A percentile compares a stretch with the other conserved stretches of the same genome.
These are phyloP conservation scores for Diaporthe sp. DNA, from an alignment of 2,329 filamentous ascomycete genomes.

Conservation along the genomic window DNA sequence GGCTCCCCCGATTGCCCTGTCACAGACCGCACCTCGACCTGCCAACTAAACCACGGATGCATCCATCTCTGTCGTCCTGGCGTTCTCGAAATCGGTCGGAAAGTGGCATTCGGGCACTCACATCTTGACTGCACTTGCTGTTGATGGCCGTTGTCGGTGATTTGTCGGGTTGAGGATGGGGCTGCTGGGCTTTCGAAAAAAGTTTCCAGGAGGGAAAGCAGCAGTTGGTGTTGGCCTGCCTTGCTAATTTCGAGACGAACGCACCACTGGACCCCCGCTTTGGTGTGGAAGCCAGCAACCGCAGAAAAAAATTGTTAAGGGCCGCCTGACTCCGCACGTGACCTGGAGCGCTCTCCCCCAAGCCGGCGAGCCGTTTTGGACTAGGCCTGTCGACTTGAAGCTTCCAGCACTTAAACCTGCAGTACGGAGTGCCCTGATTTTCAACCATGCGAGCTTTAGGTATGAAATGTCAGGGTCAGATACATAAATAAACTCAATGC, in stretches of 20 bases:
- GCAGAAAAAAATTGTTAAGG: slow-evolving; percentile 37
- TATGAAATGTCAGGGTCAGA: too few species aligned
- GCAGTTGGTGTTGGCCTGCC: slow-evolving; percentile 35
- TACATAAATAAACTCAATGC: too few species aligned
- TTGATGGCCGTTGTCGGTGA: slow-evolving; percentile 51
- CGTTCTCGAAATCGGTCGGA: slow-evolving; percentile 31
- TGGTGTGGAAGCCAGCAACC: slow-evolving; percentile 24
- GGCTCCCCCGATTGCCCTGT: slow-evolving; percentile 20
- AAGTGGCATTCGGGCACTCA: slow-evolving; percentile 47
- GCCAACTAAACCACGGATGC: slow-evolving; percentile 34
- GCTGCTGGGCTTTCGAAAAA: slow-evolving; percentile 41
- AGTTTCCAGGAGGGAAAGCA: slow-evolving; percentile 37
- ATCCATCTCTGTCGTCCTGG: slow-evolving; percentile 25
- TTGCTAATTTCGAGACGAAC: slow-evolving; percentile 34
- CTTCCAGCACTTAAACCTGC: not conserved
- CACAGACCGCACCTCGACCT: slow-evolving; percentile 27
- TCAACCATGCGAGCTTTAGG: not conserved
- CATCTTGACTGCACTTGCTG: slow-evolving; percentile 54
- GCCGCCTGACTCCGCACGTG: slow-evolving; percentile 39
- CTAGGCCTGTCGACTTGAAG: not conserved
- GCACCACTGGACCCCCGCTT: slow-evolving; percentile 33
- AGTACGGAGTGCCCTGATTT: not conserved
- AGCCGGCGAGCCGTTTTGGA: not conserved
- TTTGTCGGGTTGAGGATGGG: slow-evolving; percentile 39
- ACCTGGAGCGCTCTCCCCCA: not conserved